Conservation (phyloP, 1,284 basidiomycete genomes). For the Meripilus lineatus region DNA sequence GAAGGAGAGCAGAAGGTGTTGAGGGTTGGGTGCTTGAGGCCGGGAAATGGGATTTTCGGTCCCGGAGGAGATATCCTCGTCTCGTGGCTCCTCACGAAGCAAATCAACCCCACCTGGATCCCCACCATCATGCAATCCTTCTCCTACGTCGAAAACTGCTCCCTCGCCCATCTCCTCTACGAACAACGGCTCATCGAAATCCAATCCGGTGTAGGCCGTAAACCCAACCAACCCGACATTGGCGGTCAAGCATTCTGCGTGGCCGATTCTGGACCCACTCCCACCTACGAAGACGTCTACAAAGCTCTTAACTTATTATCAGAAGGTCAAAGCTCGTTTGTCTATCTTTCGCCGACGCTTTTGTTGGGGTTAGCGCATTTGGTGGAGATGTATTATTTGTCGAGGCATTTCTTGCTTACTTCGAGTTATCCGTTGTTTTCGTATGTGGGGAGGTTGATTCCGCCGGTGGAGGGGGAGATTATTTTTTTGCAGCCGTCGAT, state of each 20-base stretch:
- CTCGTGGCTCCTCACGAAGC: conserved; percentile 54
- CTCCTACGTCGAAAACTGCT: conserved; percentile 69
- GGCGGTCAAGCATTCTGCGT: conserved; percentile 65
- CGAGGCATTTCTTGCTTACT: conserved; percentile 33
- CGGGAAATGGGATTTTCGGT: conserved; percentile 71
- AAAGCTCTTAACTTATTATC: conserved; percentile 26
- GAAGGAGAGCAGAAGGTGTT: conserved; percentile 29
- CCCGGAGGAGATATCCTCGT: conserved; percentile 67
- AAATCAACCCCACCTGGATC: conserved; percentile 61
- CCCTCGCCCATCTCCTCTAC: conserved; percentile 64
- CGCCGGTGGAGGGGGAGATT: conserved; percentile 46
- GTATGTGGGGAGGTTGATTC: conserved; percentile 37
- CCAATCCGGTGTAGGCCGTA: too few species aligned
- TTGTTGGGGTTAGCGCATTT: conserved; percentile 51
- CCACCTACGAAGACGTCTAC: conserved; percentile 60
- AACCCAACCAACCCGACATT: conserved; percentile 51
- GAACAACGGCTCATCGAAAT: conserved; percentile 58
- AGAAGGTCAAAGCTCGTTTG: conserved; percentile 44
- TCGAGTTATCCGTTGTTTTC: conserved; percentile 21
- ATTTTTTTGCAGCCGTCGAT: conserved; percentile 66
- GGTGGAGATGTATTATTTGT: conserved; percentile 51
- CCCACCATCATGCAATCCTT: conserved; percentile 53
- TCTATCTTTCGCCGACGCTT: conserved; percentile 44
- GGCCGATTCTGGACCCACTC: conserved; percentile 55
- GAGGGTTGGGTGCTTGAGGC: conserved; percentile 66